Base-by-base conservation (phyloP, 2,329 filamentous ascomycete genomes). In the Blastomyces gilchristii region DNA sequence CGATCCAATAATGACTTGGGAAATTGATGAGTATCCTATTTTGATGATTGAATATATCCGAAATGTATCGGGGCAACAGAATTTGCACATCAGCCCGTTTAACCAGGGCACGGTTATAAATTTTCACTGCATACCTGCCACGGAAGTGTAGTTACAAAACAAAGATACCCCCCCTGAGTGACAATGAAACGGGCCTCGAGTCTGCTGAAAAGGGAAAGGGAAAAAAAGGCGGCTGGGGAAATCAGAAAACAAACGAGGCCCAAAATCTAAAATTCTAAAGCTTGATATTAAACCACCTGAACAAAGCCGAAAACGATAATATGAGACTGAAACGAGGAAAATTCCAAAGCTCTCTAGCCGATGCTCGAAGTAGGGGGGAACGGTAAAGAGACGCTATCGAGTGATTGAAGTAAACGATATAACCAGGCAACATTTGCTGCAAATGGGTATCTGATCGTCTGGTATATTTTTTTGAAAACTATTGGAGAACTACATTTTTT, bases 401-500 rank as follows among this genome's bases (percentile, higher is more conserved):
- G 22, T 31, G 7, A 59, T 16, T 18, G 8, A 12, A 37, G 5
- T 47, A 47, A 59, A 37, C 34, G 18, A 37, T 22, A 37, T 34
- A 50, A n/a, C 18, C 12, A 22, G 25, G 22, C 16, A 41, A 49
- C 43, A 31, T 11, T 47, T 59, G 57, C 57, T 31, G 28, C 25
- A 49, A 49, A 37, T 25, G 39, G 58, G 39, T 49, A 59, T 59
- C 6, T n/a, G 9, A 37, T 47, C 45, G 6, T 49, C 25, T 18
- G 58, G 58, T 59, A 59, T 49, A 59, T 22, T 7, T 28, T 22
- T 43, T 28, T 43, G 28, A 56, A 9, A 58, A 31, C 4, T n/a
- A n/a, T 39, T 22, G 31, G 43, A 57, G 4, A 16, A 47, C 70
- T 75, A 83, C 69, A 83, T 72, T 65, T 77, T 79, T 28, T 77